Percentiles rank a stretch among this genome's conserved stretches.
Evolutionary conservation across 1,284 basidiomycete genomes (phyloP).

Genomic region (Meira miltonrushii): DNA sequence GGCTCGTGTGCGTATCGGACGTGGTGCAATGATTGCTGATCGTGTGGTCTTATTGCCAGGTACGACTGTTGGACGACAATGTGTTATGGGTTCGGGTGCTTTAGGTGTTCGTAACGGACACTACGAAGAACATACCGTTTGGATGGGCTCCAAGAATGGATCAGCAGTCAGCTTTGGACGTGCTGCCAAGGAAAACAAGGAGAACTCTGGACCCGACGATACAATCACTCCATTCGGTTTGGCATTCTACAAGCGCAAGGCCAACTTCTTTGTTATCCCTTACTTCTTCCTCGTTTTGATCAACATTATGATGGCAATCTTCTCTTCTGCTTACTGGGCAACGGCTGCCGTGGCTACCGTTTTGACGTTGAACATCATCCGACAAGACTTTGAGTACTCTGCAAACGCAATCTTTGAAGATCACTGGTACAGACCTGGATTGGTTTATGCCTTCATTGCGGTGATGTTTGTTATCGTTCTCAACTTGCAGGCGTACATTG

Average conservation of each 20-base stretch:
- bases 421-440: slow-evolving; percentile 51
- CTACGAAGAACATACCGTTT: slow-evolving; percentile 51
- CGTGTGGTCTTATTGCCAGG: slow-evolving; percentile 50
- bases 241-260: slow-evolving; percentile 51
- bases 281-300: slow-evolving; percentile 50
- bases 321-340: slow-evolving; percentile 50
- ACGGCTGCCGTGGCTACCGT: slow-evolving; percentile 47
- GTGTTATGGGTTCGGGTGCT: slow-evolving; percentile 52
- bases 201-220: slow-evolving; percentile 31
- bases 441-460: slow-evolving; percentile 45
- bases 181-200: slow-evolving; percentile 33
- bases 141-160: slow-evolving; percentile 53
- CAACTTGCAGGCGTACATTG: slow-evolving; percentile 36
- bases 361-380: slow-evolving; percentile 42
- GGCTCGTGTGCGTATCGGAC: slow-evolving; percentile 48
- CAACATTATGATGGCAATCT: slow-evolving; percentile 45
- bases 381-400: slow-evolving; percentile 27
- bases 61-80: slow-evolving; percentile 47
- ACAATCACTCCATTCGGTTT: slow-evolving; percentile 52
- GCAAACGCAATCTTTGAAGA: slow-evolving; percentile 38
- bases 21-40: slow-evolving; percentile 52
- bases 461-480: slow-evolving; percentile 47
- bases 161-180: slow-evolving; percentile 52
- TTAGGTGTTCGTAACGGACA: slow-evolving; percentile 48
- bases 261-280: slow-evolving; percentile 51